Evolutionary conservation across 176 grass and related monocot species (phyloP), one percentile per base, ranked within the genome.

Genomic region (Carex scoparia): DNA sequence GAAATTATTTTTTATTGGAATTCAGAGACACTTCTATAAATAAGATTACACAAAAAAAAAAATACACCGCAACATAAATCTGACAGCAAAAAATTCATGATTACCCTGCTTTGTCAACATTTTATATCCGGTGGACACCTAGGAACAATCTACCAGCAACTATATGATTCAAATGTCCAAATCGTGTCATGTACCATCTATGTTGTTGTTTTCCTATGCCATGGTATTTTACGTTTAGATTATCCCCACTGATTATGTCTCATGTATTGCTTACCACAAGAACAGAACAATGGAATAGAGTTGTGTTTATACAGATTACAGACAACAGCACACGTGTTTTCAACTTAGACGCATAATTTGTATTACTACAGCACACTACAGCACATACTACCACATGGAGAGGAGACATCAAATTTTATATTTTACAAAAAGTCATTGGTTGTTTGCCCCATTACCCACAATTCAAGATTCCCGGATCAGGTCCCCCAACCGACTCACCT

Each of bases 401-500:
- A 73, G 40, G 69, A 73, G 69, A 48, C 69, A 49, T 73, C 13
- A 31, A 44, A 13, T 80, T 33, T 61, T 14, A 35, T 37, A 37
- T 38, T 32, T 80, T 80, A 30, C 1, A 51, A 28, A 80, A 80
- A 16, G 9, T 12, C 35, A 63, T 7, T 6, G 48, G 35, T 31
- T 27, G 10, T 62, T 63, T 38, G 6, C 13, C 18, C 40, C 37
- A n/a, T 40, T 44, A 42, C 13, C 10, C 2, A 65, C 61, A 63
- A 42, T 51, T 2, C 53, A 9, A 3, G 65, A 70, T 87, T 60
- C 69, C 79, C 69, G 87, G 89, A 91, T 91, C 92, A 11, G 10
- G 85, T 85, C 65, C 87, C 11, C 86, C 81, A 9, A 35, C 53
- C 0, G 28, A 78, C 51, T 78, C 75, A 56, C 79, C 56, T 18